Base-by-base conservation (phyloP, 768 basidiomycete species). In the Auriscalpium microsporum region DNA sequence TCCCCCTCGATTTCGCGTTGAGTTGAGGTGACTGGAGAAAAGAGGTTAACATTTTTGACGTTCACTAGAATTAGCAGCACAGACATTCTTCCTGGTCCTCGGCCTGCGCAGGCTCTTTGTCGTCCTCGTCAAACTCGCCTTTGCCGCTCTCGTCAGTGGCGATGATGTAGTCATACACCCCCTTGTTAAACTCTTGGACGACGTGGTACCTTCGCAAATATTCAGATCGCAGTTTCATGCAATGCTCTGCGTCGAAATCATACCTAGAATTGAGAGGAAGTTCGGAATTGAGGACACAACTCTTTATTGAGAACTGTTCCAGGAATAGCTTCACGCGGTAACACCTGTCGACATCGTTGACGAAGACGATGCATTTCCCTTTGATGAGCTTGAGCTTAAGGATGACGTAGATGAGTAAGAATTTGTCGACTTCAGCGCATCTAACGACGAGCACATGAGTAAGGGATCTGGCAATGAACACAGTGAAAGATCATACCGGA, bases 131-230 rank as follows among this genome's bases (percentile, higher is more conserved):
- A 54, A 79, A 80, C 1, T 74, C 72, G 4, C 73, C 74, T 4
- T 75, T 73, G 1, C 82, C 81, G 55, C 82, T 83, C 71, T 98
- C 96, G 65, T 98, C 95, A 10, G 94, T 95, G 1, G 96, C 96
- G 53, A 99, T 96, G 59, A 98, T 93, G 68, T 98, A 97, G 67
- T 99, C 94, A 63, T 97, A 98, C 8, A 96, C 91, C 2, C 96
- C 96, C 63, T 91, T 90, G 70, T 99, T 99, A 66, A 99, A 99
- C 69, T 97, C 96, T 63, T 99, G 94, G 1, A 99, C 96, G 2
- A 87, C 87, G 65, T 99, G 96, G 65, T 94, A 96, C 69, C 92
- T 93, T 13, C 19, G 1, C 4, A 8, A 28, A 13, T 47, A 48
- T 28, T 65, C 33, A 64, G 60, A 28, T 44, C 19, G 10, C 50